Conservation (phyloP, 352 stramenopile species). For the Phytopythium delawarense region DNA sequence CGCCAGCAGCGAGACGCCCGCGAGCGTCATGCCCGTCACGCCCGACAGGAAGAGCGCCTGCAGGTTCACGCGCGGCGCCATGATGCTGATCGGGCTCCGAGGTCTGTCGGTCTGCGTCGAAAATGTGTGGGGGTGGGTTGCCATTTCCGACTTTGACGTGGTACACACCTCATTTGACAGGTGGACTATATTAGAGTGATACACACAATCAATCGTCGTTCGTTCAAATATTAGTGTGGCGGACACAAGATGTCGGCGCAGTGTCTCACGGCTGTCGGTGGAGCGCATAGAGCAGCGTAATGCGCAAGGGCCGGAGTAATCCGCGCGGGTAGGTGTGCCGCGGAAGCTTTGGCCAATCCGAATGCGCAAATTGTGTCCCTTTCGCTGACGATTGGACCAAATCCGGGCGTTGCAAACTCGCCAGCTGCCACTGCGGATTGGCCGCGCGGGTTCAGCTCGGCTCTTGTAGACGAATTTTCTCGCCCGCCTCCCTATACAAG, state of each 20-base stretch:
- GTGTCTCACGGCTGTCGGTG: neutral
- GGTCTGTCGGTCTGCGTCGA: neutral
- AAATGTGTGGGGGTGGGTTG: neutral
- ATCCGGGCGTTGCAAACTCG: neutral
- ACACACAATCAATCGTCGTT: neutral
- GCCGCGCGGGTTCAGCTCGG: neutral
- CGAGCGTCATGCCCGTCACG: slow-evolving; percentile 76
- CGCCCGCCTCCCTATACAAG: neutral
- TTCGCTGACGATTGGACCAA: neutral
- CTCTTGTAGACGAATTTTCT: slow-evolving; percentile 3
- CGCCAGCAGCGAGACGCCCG: slow-evolving; percentile 72
- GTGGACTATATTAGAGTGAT: neutral
- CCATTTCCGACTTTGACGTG: neutral
- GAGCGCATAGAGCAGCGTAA: neutral
- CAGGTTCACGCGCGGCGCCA: slow-evolving; percentile 40
- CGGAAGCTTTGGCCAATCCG: neutral
- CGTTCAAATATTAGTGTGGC: neutral
- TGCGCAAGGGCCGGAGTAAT: neutral
- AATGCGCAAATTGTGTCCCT: neutral
- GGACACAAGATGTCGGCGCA: neutral
- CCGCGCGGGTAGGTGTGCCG: neutral
- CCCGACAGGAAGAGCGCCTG: slow-evolving; percentile 61
- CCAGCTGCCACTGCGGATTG: neutral
- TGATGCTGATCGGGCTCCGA: neutral
- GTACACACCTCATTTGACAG: neutral